These are phyloP conservation scores for Glomus cerebriforme DNA, from an alignment of 192 early-diverging fungal species.

Conservation along the genomic window DNA sequence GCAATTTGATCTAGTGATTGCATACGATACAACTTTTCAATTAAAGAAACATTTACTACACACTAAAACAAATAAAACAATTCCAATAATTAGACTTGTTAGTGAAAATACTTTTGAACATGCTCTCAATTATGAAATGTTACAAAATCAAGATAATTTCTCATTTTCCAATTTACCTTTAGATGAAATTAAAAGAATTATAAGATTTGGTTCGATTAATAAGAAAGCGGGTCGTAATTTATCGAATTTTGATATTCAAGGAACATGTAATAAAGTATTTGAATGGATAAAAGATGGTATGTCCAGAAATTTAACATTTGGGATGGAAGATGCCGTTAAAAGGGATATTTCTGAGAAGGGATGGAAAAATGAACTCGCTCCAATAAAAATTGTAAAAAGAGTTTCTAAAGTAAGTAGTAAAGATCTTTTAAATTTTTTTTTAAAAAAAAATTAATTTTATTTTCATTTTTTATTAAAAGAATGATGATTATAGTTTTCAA, in stretches of 20 bases:
- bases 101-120: slow-evolving; percentile 4
- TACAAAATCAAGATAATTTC: not conserved
- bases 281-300: not conserved
- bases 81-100: slow-evolving; percentile 11
- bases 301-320: not conserved
- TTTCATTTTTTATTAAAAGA: too few species aligned
- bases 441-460: not conserved
- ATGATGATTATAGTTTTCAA: not conserved
- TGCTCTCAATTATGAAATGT: slow-evolving; percentile 4
- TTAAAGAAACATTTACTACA: not conserved
- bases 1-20: not conserved
- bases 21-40: slow-evolving; percentile 4
- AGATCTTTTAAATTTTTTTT: too few species aligned
- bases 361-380: not conserved
- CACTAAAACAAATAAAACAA: not conserved
- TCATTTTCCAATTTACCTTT: not conserved
- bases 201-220: slow-evolving; percentile 6
- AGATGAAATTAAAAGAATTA: not conserved
- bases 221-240: not conserved
- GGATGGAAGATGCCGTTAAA: not conserved
- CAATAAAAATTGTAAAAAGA: not conserved
- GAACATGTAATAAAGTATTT: not conserved
- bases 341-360: too few species aligned
- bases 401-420: not conserved
- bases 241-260: not conserved